Conservation (phyloP, 2,329 filamentous ascomycete species). For the Endocalyx cinctus region DNA sequence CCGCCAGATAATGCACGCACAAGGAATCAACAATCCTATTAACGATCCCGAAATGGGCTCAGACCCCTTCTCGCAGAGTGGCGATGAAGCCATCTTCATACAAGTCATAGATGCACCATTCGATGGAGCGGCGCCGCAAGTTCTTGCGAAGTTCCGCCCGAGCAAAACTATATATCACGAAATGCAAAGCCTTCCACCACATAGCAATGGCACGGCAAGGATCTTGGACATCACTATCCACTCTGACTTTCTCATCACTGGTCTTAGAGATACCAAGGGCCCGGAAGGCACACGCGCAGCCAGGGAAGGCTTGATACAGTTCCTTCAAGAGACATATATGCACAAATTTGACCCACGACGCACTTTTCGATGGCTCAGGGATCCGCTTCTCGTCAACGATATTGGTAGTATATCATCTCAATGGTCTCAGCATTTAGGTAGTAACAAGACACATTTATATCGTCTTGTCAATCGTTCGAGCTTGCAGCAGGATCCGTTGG, state of each 20-base stretch:
- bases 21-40: too few species aligned
- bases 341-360: slow-evolving; percentile 1
- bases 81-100: slow-evolving; percentile 1
- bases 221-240: too few species aligned
- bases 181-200: too few species aligned
- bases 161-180: too few species aligned
- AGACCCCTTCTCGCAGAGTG: not conserved
- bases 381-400: slow-evolving; percentile 4
- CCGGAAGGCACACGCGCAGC: too few species aligned
- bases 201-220: too few species aligned
- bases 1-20: too few species aligned
- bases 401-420: slow-evolving; percentile 3
- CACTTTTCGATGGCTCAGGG: slow-evolving; percentile 2
- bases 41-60: too few species aligned
- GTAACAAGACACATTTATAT: slow-evolving; percentile 2
- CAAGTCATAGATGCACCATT: slow-evolving; percentile 2
- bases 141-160: not conserved
- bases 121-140: not conserved
- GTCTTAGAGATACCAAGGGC: too few species aligned
- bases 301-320: too few species aligned
- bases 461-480: slow-evolving; percentile 3
- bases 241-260: too few species aligned
- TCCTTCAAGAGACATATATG: too few species aligned
- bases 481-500: slow-evolving; percentile 3
- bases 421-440: slow-evolving; percentile 1